Percentiles rank a stretch among this genome's conserved stretches.
These are phyloP conservation scores for Ophiostoma piceae DNA, from an alignment of 2,329 filamentous ascomycete genomes.

Conservation along the genomic window DNA sequence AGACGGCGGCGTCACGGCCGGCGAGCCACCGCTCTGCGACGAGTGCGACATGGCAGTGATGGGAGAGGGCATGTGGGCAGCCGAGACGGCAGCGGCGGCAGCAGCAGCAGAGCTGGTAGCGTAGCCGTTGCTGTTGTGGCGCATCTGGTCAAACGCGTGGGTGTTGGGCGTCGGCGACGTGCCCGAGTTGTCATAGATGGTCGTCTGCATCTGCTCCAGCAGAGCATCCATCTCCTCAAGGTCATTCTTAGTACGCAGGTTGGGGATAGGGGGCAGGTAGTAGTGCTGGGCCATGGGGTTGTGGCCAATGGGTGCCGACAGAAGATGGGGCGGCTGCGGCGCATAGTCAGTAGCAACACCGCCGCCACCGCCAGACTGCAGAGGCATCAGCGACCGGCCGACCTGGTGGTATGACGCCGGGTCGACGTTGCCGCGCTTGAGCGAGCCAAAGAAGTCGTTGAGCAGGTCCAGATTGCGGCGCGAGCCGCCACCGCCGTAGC, in stretches of 20 bases:
- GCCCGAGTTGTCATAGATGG: conserved; percentile 88
- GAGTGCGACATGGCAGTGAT: conserved; percentile 51
- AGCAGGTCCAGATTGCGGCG: conserved; percentile 84
- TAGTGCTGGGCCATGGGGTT: conserved; percentile 71
- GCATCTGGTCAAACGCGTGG: conserved; percentile 52
- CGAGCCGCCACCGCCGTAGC: conserved; percentile 36
- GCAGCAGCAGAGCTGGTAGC: neutral
- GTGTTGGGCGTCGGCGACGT: conserved; percentile 76
- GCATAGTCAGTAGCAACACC: conserved; percentile 56
- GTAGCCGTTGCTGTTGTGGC: conserved; percentile 43
- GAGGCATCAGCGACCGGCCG: conserved; percentile 76
- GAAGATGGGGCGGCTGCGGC: conserved; percentile 47
- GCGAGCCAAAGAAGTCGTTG: conserved; percentile 89
- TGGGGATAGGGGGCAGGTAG: conserved; percentile 79
- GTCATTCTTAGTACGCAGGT: conserved; percentile 87
- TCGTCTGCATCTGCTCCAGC: conserved; percentile 91
- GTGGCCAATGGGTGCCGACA: conserved; percentile 44
- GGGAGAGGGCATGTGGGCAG: conserved; percentile 57
- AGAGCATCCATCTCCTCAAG: conserved; percentile 90
- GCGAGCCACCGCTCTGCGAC: conserved; percentile 56
- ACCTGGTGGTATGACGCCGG: conserved; percentile 86
- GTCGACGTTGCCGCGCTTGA: conserved; percentile 86
- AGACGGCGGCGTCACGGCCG: conserved; percentile 67
- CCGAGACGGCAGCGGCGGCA: conserved; percentile 37
- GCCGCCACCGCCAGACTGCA: conserved; percentile 51